Conservation (phyloP, 306 rosid species). For the Trichosanthes cucumerina region DNA sequence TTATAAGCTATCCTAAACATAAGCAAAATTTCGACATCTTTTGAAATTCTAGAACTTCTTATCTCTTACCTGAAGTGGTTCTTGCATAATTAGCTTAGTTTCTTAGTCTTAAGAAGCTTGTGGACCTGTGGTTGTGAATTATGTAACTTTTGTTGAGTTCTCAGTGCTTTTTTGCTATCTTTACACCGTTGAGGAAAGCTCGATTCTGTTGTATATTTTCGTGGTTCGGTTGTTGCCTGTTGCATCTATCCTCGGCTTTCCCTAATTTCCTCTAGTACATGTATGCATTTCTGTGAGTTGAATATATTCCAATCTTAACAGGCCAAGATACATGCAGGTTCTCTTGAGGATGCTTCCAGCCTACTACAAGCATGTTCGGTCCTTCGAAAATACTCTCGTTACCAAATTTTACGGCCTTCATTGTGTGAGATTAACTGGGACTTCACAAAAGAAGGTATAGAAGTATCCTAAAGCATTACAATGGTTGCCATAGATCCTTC, state of each 20-base stretch:
- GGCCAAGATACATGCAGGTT: slow-evolving; percentile 40
- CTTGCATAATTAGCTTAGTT: background rate
- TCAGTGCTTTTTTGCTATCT: background rate
- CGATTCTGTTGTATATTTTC: background rate
- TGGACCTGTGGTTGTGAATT: background rate
- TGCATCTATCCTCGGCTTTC: background rate
- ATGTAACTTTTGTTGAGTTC: background rate
- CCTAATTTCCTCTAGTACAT: background rate
- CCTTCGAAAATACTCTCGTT: slow-evolving; percentile 81
- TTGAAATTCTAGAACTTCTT: background rate
- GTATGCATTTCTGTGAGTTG: slow-evolving; percentile 6
- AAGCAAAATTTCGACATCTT: background rate
- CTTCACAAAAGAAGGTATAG: slow-evolving; percentile 79
- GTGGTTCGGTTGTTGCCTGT: background rate
- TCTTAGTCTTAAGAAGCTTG: background rate
- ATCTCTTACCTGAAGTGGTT: background rate
- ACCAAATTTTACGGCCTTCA: slow-evolving; percentile 88
- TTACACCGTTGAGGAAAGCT: background rate
- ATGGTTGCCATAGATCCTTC: background rate
- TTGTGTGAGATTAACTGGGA: slow-evolving; percentile 68
- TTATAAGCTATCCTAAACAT: background rate
- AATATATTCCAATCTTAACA: slow-evolving; percentile 15
- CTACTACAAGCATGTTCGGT: slow-evolving; percentile 73
- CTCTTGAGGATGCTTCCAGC: slow-evolving; percentile 90
- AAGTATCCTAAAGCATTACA: background rate